These are phyloP conservation scores for Ajuga chamaepitys DNA, from an alignment of 257 asterid species.

Conservation along the genomic window DNA sequence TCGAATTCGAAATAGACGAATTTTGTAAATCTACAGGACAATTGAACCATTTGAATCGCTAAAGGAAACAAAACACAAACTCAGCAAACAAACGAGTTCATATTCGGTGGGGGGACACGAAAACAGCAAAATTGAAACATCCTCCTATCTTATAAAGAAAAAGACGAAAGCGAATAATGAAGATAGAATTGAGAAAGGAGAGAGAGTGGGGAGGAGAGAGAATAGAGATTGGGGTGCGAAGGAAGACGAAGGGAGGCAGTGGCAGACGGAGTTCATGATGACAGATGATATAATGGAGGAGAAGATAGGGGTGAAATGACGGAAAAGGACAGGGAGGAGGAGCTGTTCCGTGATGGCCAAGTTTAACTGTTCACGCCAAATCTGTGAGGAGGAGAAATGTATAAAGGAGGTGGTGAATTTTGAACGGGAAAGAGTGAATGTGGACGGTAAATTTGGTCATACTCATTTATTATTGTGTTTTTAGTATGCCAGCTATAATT, in stretches of 20 bases:
- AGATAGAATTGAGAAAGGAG: not conserved
- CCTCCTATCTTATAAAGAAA: not conserved
- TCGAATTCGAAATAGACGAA: constrained; percentile 38
- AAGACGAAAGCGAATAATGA: not conserved
- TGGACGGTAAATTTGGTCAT: not conserved
- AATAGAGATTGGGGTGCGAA: not conserved
- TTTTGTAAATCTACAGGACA: constrained; percentile 14
- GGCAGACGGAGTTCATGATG: not conserved
- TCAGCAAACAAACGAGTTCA: constrained; percentile 15
- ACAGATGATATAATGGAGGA: not conserved
- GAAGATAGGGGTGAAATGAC: constrained; percentile 31
- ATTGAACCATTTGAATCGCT: constrained; percentile 24
- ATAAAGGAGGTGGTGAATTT: constrained; percentile 1
- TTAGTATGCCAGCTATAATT: not conserved
- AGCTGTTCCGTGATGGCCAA: constrained; percentile 34
- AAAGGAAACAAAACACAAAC: not conserved
- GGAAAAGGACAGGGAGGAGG: constrained; percentile 21
- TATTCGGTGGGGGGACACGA: not conserved
- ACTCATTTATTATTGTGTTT: not conserved
- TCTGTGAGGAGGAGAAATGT: constrained; percentile 21
- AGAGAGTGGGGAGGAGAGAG: not conserved
- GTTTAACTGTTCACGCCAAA: constrained; percentile 26
- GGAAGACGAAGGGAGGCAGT: constrained; percentile 10
- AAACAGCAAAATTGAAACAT: constrained; percentile 14
- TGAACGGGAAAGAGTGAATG: constrained; percentile 4